Base-by-base conservation (phyloP, 2,329 filamentous ascomycete species). In the Simplicillium sp. region DNA sequence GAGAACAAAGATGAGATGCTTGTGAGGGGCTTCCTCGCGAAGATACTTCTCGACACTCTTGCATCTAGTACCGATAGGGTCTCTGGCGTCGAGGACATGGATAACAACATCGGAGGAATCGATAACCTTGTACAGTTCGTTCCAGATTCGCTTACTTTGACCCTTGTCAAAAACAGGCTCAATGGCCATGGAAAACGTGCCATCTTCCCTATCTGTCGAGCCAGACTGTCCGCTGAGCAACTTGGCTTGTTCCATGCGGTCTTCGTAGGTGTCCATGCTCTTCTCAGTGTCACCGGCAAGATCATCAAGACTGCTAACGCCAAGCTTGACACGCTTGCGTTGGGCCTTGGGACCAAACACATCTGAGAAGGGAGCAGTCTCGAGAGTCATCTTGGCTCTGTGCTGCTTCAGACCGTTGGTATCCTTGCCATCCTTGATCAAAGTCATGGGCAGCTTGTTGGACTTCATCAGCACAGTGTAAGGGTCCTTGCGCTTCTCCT, bases 101-200 rank as follows among this genome's bases (percentile, higher is more conserved):
- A 98, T 83, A 36, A 98, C 80, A 29, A 98, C 90, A 62, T 98
- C 92, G 9, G 85, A 92, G 3, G 87, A 94, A 64, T 96, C 90
- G 46, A 96, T 92, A 54, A 92, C 88, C 65, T 94, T 94, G 72
- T 92, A 81, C 7, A 97, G 68, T 60, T 98, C 90, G 65, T 97
- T 97, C 89, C 87, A 95, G 51, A 95, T 95, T 50, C 92, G 77
- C 65, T 95, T 95, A 56, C 83, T 90, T 61, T 95, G 89, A 14
- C 92, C 92, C 66, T 97, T 97, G 52, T 77, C 83, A 64, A 97
- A 97, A 44, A 97, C 86, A 32, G 89, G 82, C 58, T 90, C 86
- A 50, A 80, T 74, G n/a, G 84, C 80, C 53, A 77, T 76, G 7
- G 77, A 71, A 12, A 80, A 65, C 36, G 67, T 65, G 15, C 15